Conservation (phyloP, 164 flowering plant species). For the Brasenia schreberi region DNA sequence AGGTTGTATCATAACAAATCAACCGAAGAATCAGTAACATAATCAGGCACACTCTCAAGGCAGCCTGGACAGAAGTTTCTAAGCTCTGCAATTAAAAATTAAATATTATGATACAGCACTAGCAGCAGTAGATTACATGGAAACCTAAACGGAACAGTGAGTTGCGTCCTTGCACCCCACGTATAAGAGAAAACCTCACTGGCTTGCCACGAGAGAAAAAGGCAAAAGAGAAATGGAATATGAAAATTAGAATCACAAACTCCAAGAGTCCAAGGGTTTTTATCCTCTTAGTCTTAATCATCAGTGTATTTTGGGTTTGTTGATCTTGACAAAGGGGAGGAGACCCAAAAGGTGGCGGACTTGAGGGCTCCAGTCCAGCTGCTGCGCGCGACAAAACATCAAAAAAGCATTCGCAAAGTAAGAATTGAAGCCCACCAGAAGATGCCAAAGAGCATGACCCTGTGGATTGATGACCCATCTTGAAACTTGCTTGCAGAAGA, state of each 20-base stretch:
- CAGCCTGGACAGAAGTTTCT: background rate
- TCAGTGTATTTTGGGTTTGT: constrained; percentile 42
- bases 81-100: background rate
- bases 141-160: background rate
- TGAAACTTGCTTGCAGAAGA: constrained; percentile 35
- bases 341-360: constrained; percentile 37
- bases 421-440: constrained; percentile 66
- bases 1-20: too few species aligned
- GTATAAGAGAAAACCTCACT: background rate
- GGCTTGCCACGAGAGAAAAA: background rate
- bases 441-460: constrained; percentile 81
- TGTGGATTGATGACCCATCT: constrained; percentile 49
- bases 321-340: constrained; percentile 63
- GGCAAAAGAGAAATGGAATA: background rate
- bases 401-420: constrained; percentile 70
- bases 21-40: too few species aligned
- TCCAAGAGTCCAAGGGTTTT: background rate
- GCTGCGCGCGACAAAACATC: constrained; percentile 83
- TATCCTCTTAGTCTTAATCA: background rate
- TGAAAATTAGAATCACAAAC: background rate
- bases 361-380: constrained; percentile 53
- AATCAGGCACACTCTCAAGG: background rate
- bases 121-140: background rate
- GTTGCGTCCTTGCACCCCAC: background rate
- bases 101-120: background rate